A percentile compares a stretch with the other conserved stretches of the same genome.
phyloP scores from a whole-genome alignment of 225 moss, liverwort and hornwort genomes.

The Takakia lepidozioides region DNA sequence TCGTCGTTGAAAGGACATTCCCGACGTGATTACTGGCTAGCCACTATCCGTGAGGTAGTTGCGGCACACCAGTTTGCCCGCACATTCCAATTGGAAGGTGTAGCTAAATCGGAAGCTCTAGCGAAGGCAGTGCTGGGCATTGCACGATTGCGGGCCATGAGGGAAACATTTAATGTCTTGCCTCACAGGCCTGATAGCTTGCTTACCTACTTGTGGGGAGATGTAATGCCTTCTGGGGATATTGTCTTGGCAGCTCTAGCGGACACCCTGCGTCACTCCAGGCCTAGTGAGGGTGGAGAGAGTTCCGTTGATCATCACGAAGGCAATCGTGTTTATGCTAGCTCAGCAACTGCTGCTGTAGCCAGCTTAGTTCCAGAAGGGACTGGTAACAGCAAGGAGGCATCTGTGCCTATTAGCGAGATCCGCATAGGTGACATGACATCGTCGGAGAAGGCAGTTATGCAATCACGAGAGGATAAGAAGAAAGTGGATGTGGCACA shows the following conservation, averaged over 20 bases:
- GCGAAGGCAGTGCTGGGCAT: constrained; percentile 85
- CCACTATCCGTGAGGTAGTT: constrained; percentile 68
- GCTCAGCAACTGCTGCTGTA: constrained; percentile 55
- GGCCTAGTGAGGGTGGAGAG: constrained; percentile 27
- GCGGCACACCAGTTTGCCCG: constrained; percentile 60
- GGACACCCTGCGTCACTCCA: constrained; percentile 54
- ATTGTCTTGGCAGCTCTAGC: constrained; percentile 79
- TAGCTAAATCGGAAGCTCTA: constrained; percentile 65
- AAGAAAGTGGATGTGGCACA: constrained; percentile 70
- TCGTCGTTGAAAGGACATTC: constrained; percentile 72
- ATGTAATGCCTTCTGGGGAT: constrained; percentile 89
- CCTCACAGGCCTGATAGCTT: constrained; percentile 63
- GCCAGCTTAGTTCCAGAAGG: constrained; percentile 35
- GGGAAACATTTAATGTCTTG: constrained; percentile 65
- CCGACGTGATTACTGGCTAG: constrained; percentile 88
- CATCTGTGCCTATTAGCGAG: constrained; percentile 57
- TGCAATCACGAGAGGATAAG: constrained; percentile 63
- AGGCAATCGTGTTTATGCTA: constrained; percentile 27
- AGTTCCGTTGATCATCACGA: constrained; percentile 50
- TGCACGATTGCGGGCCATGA: constrained; percentile 61
- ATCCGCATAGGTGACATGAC: constrained; percentile 66
- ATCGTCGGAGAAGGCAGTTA: constrained; percentile 59
- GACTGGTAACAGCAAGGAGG: constrained; percentile 21
- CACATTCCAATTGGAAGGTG: constrained; percentile 51
- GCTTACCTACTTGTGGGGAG: constrained; percentile 82